Conservation (phyloP, 805 yeast genomes). For the Barnettozyma siamensis region DNA sequence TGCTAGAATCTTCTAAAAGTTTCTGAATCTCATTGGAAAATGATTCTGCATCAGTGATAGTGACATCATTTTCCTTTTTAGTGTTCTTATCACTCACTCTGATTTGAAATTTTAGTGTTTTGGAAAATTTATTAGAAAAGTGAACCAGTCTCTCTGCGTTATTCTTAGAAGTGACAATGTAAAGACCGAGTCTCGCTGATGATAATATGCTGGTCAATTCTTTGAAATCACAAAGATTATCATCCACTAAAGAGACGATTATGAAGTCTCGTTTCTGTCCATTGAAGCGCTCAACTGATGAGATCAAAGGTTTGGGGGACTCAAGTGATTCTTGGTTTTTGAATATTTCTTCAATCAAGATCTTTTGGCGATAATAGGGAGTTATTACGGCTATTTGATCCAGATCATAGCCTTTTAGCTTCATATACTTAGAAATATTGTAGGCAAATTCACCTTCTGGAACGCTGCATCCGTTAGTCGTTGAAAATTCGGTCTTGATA, state of each 20-base stretch:
- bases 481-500: slow-evolving; percentile 10
- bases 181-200: neutral
- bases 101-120: no score
- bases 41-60: no score
- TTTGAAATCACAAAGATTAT: neutral
- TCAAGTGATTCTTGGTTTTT: neutral
- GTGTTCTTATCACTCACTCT: no score
- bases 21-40: no score
- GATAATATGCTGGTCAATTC: neutral
- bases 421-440: slow-evolving; percentile 40
- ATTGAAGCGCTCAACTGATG: neutral
- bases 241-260: neutral
- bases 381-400: slow-evolving; percentile 37
- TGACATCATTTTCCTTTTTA: no score
- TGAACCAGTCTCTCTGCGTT: no score
- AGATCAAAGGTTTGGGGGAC: neutral
- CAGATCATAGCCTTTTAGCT: slow-evolving; percentile 37
- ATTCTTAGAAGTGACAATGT: neutral
- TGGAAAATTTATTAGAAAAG: no score
- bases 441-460: slow-evolving; percentile 44
- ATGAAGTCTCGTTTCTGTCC: slow-evolving; percentile 1
- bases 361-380: slow-evolving; percentile 22
- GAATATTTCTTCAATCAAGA: slow-evolving; percentile 7
- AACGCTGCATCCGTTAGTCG: no score
- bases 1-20: no score